These are phyloP conservation scores for Mollisiaceae sp. DNA, from an alignment of 2,329 filamentous ascomycete genomes.

Conservation along the genomic window DNA sequence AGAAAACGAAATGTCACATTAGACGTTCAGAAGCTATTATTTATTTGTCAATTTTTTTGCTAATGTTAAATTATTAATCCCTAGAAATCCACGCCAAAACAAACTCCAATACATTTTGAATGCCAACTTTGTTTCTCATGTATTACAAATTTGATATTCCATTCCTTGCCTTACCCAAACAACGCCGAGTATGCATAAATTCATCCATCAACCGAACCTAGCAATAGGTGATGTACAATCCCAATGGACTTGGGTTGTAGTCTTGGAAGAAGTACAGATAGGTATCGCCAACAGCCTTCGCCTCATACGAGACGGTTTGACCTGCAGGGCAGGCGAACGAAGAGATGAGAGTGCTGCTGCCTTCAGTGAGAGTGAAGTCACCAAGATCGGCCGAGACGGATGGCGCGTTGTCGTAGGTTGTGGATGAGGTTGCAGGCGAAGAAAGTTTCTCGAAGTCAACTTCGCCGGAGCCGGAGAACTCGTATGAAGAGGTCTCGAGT, in stretches of 20 bases:
- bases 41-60: background rate
- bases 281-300: conserved; percentile 56
- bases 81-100: background rate
- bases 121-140: background rate
- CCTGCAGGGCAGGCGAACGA: conserved; percentile 61
- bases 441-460: conserved; percentile 58
- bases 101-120: background rate
- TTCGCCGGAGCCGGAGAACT: conserved; percentile 57
- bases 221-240: conserved; percentile 44
- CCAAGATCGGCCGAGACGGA: conserved; percentile 50
- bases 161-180: background rate
- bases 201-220: conserved; percentile 1
- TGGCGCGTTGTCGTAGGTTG: conserved; percentile 60
- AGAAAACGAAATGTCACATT: background rate
- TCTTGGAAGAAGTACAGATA: conserved; percentile 68
- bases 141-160: background rate
- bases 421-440: conserved; percentile 50
- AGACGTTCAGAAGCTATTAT: background rate
- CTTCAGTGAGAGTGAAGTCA: conserved; percentile 52
- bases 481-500: conserved; percentile 64
- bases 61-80: background rate
- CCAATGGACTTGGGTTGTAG: conserved; percentile 56
- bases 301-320: conserved; percentile 55
- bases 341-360: conserved; percentile 58
- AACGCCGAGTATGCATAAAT: background rate